Conservation (phyloP, 805 yeast species). For the Blastobotrys attinorum region DNA sequence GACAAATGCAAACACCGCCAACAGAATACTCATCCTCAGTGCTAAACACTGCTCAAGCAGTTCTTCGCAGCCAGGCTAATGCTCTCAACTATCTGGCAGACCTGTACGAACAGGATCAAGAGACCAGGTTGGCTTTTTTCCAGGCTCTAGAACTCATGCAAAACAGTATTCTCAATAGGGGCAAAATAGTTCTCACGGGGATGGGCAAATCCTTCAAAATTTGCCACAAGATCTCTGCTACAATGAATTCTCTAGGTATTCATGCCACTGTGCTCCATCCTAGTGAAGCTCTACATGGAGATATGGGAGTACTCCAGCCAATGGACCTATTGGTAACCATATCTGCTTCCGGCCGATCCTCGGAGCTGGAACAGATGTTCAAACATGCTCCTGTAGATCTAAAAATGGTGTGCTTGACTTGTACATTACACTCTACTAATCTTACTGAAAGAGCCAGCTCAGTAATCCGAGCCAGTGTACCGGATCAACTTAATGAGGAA, state of each 20-base stretch:
- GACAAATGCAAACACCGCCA: slow-evolving; percentile 32
- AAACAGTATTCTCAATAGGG: slow-evolving; percentile 39
- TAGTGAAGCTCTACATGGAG: slow-evolving; percentile 85
- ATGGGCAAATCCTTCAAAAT: slow-evolving; percentile 81
- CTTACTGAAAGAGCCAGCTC: slow-evolving; percentile 47
- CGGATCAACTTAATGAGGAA: slow-evolving; percentile 48
- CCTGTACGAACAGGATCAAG: slow-evolving; percentile 19
- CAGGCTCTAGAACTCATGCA: slow-evolving; percentile 25
- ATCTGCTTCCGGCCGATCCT: slow-evolving; percentile 77
- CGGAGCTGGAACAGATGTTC: slow-evolving; percentile 53
- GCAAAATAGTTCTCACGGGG: slow-evolving; percentile 71
- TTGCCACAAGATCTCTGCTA: slow-evolving; percentile 71
- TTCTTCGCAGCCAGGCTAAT: slow-evolving; percentile 30
- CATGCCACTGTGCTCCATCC: slow-evolving; percentile 69
- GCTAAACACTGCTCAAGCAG: slow-evolving; percentile 32
- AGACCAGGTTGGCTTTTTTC: slow-evolving; percentile 24
- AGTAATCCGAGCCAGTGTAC: slow-evolving; percentile 55
- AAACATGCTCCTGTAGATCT: slow-evolving; percentile 48
- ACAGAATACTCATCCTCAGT: slow-evolving; percentile 46
- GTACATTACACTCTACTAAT: slow-evolving; percentile 43
- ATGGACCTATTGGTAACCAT: slow-evolving; percentile 56
- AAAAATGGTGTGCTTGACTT: slow-evolving; percentile 57
- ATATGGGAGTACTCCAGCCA: slow-evolving; percentile 58
- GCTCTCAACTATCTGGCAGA: slow-evolving; percentile 28
- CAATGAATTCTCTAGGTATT: slow-evolving; percentile 70